Base-by-base conservation (phyloP, 768 basidiomycete genomes). In the Tephrocybe sp. region DNA sequence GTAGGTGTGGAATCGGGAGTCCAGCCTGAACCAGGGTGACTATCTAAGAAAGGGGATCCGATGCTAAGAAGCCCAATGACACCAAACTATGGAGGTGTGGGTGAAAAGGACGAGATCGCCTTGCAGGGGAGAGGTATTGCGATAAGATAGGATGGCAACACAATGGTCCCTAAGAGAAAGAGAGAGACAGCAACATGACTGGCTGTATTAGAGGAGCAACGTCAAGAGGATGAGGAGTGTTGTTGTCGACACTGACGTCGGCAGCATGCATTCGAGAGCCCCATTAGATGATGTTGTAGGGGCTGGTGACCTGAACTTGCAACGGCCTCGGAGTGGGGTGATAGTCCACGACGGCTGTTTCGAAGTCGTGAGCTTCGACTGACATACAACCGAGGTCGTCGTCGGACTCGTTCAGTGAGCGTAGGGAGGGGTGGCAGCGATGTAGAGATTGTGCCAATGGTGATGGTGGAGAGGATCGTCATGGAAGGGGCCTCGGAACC, bases 401-500 rank as follows among this genome's bases (percentile, higher is more conserved):
- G 26, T 45, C 32, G 47, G n/a, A n/a, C n/a, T n/a, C n/a, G 27
- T 9, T 12, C 24, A n/a, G 21, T 31, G 22, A 42, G 45, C 9
- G 35, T 59, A 31, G 44, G 49, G 44, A 51, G 59, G 31, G 56
- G 57, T 4, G 51, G 59, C 26, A 44, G 54, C 32, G 61, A 64
- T 31, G 57, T 62, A 38, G 63, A 62, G 13, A 67, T 53, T 2
- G 59, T 64, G 37, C 72, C 66, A 39, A 75, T 61, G 13, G 73
- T 76, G 9, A 75, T 68, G 0, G 77, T 69, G 9, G 75, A 64
- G 9, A 80, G 69, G 2, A 62, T 58, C 15, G 74, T 57, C 30
- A 60, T 52, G 0, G 68, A 65, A 0, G 73, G 58, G n/a, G n/a
- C n/a, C n/a, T n/a, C n/a, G n/a, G n/a, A n/a, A n/a, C n/a, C n/a